Conservation (phyloP, 2,329 filamentous ascomycete species). For the Cytospora paraplurivora region DNA sequence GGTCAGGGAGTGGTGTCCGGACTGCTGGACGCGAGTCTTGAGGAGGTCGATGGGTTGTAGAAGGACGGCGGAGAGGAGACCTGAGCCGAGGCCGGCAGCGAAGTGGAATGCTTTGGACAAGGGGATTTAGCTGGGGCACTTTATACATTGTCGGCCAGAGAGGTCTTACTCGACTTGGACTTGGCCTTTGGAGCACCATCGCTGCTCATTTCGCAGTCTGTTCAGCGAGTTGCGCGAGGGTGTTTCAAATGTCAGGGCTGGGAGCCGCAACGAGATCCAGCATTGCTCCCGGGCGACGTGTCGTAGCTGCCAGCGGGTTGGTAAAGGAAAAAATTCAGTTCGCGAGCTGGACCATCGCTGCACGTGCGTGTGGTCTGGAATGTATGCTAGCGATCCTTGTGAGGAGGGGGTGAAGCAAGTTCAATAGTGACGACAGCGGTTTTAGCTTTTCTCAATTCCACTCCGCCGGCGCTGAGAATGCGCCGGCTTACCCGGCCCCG, state of each 20-base stretch:
- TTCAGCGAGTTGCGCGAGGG: conserved; percentile 16
- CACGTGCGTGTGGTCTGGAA: not conserved
- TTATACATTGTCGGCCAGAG: not conserved
- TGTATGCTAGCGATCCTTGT: not conserved
- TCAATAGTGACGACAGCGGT: conserved; percentile 13
- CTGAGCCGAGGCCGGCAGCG: conserved; percentile 82
- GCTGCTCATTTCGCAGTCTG: conserved; percentile 37
- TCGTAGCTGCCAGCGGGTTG: not conserved
- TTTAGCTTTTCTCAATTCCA: conserved; percentile 17
- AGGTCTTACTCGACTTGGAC: conserved; percentile 39
- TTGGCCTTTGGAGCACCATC: conserved; percentile 38
- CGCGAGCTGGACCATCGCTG: conserved; percentile 14
- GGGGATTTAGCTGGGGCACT: conserved; percentile 2
- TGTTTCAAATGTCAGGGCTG: conserved; percentile 11
- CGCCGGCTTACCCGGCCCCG: conserved; percentile 21
- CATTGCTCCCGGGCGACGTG: conserved; percentile 20
- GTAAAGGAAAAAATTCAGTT: conserved; percentile 14
- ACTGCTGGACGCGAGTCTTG: conserved; percentile 95
- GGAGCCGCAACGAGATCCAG: conserved; percentile 12
- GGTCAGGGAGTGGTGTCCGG: conserved; percentile 68
- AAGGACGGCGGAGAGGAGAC: conserved; percentile 83
- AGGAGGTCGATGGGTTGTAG: conserved; percentile 94
- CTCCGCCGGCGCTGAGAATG: conserved; percentile 7
- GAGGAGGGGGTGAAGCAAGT: not conserved
- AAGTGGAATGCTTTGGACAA: conserved; percentile 73